A percentile compares a stretch with the other conserved stretches of the same genome.
These are phyloP conservation scores for Mortierella antarctica DNA, from an alignment of 192 early-diverging fungal genomes.

Conservation along the genomic window DNA sequence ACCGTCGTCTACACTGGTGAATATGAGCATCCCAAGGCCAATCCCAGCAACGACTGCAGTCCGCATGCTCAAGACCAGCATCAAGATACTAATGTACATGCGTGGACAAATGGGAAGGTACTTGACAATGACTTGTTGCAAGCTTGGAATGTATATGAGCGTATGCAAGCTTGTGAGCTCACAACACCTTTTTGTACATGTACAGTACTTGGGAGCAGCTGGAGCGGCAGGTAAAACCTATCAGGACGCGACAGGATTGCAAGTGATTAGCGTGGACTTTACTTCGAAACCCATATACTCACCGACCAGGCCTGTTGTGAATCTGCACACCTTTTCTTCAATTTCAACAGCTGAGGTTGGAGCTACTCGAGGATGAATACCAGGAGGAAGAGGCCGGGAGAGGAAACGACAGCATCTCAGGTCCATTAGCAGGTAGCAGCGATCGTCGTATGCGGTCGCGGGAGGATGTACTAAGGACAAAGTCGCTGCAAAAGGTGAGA, in stretches of 20 bases:
- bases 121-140: neutral
- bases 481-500: slow-evolving; percentile 22
- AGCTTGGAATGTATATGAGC: neutral
- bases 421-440: too few species aligned
- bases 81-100: slow-evolving; percentile 32
- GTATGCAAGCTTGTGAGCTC: neutral
- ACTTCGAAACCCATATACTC: too few species aligned
- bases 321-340: too few species aligned
- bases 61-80: slow-evolving; percentile 8
- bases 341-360: too few species aligned
- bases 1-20: slow-evolving; percentile 12
- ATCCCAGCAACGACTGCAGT: slow-evolving; percentile 27
- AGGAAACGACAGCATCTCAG: too few species aligned
- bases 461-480: neutral
- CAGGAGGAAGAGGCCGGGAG: too few species aligned
- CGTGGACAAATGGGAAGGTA: slow-evolving; percentile 40
- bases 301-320: too few species aligned
- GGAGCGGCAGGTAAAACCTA: slow-evolving; percentile 15
- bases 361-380: too few species aligned
- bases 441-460: too few species aligned
- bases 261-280: too few species aligned
- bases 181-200: neutral
- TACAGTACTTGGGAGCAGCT: slow-evolving; percentile 35
- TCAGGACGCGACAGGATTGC: too few species aligned
- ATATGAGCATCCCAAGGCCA: slow-evolving; percentile 15